Base-by-base conservation (phyloP, 2,329 filamentous ascomycete genomes). In the Colletotrichum spinosum region DNA sequence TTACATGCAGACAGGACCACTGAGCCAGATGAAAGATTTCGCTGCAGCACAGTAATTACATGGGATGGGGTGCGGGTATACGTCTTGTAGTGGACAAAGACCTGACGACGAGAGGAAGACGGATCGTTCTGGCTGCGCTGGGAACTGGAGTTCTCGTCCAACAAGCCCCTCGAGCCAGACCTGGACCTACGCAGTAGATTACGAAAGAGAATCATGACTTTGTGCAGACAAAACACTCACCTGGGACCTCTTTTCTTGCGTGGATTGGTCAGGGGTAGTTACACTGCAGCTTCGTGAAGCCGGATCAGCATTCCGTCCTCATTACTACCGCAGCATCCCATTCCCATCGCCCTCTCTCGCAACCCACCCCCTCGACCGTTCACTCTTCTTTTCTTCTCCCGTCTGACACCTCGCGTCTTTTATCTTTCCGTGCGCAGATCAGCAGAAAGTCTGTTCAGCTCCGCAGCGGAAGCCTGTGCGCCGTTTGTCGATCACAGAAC, bases 381-480 rank as follows among this genome's bases (percentile, higher is more conserved):
- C 37, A 15, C 45, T 55, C 4, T 41, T 25, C 35, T 25, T 55
- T 61, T 51, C 52, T 50, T 61, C 52, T 42, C 25, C 25, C 35
- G 41, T 46, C 46, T 38, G 62, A 52, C 38, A 52, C 25, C 57
- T 44, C 35, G 25, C 4, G 44, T 38, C 33, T 51, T 54, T 54
- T 42, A 17, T 41, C 11, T 33, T 41, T 50, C 17, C 39, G 10
- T n/a, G 13, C 39, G 51, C 62, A 51, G 51, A 65, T 52, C 45
- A 37, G 10, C 33, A 17, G 9, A 25, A 33, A 48, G 45, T 46
- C 45, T 41, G 11, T 38, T 7, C 17, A 55, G 33, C 52, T 49
- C 51, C 34, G 44, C 34, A 55, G 61, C 60, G 49, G 60, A 42
- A 59, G 37, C 55, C 50, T 54, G 42, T 60, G 60, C 55, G 34